Evolutionary conservation across 208 protist genomes (phyloP), one percentile per base, ranked within the genome.

Genomic region (Trypanosoma scelopori): DNA sequence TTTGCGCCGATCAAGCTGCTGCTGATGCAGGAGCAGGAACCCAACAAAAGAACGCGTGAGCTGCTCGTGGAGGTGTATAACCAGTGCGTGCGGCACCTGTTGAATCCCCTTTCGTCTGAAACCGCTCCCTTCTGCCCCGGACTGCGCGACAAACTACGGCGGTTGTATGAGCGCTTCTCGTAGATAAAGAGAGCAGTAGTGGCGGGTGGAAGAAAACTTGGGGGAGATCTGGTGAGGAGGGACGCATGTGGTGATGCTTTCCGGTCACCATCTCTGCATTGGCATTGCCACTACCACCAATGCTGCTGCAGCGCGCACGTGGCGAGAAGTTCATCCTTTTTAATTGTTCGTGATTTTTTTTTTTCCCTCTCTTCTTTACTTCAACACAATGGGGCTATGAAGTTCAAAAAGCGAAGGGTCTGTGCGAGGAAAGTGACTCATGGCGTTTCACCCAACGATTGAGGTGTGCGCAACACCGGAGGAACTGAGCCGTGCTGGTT

Each of bases 11-110:
- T 81, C 20, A 76, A 73, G 7, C 56, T 87, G 30, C 62, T 87
- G 5, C 60, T 87, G n/a, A 76, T 87, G 74, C 77, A 83, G 42
- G 74, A 79, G 37, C 58, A 52, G 16, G 81, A 87, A 49, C 77
- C 81, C 7, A 75, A 76, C 23, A 74, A 79, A 20, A 56, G 71
- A 0, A 67, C 81, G n/a, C 25, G 65, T 9, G 63, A 65, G 16
- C 81, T 87, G 48, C 77, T 87, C 39, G 61, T 51, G 16, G 77
- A 87, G 55, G 81, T 68, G 18, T 83, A 87, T 66, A 68, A 69
- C 16, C 39, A 81, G 13, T 84, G 77, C 55, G 81, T 83, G 37
- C 55, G 68, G 25, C 77, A 87, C 32, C 69, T 82, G 32, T 67
- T 87, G 53, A 87, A 76, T 43, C 81, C 81, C 0, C 81, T 87